Base-by-base conservation (phyloP, 352 stramenopile species). In the Thalassiosira tumida region DNA sequence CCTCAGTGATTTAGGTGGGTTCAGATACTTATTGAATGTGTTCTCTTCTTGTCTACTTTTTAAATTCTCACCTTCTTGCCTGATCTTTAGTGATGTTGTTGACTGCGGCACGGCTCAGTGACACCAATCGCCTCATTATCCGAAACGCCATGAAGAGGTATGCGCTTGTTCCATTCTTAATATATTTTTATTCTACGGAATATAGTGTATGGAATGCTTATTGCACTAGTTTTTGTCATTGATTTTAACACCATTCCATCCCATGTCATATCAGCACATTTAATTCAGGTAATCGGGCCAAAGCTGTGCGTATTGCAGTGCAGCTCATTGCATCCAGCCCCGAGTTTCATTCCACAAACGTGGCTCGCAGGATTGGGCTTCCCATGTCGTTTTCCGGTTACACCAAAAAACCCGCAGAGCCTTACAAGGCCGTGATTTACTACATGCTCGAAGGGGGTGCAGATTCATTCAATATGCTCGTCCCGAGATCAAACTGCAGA, bases 391-490 rank as follows among this genome's bases (percentile, higher is more conserved):
- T 88, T 40, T 76, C 15, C 1, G 82, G 82, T 26, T 82, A 88
- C 59, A 70, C 37, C 17, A 59, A 21, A 47, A 67, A 50, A 15
- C 74, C 73, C 2, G 26, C 10, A 14, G 67, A 17, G 33, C 69
- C 87, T 26, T 97, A 96, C 88, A 97, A 97, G 84, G 95, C 96
- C 3, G 41, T 97, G 0, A 81, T 97, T 1, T 90, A 92, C 69
- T 38, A 97, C 2, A 93, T 96, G 69, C 62, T 97, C 47, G 37
- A 41, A 62, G 94, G 95, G 0, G 96, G 93, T n/a, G 67, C 76
- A 7, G 96, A 97, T 80, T 69, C 59, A 35, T 74, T 38, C 29
- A 74, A 74, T 26, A 74, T 74, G 65, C n/a, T 74, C 24, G 65
- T 74, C 33, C 65, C 59, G 7, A 69, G 29, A 35, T 17, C 7